Base-by-base conservation (phyloP, 768 basidiomycete genomes). In the Suillus fuscotomentosus region DNA sequence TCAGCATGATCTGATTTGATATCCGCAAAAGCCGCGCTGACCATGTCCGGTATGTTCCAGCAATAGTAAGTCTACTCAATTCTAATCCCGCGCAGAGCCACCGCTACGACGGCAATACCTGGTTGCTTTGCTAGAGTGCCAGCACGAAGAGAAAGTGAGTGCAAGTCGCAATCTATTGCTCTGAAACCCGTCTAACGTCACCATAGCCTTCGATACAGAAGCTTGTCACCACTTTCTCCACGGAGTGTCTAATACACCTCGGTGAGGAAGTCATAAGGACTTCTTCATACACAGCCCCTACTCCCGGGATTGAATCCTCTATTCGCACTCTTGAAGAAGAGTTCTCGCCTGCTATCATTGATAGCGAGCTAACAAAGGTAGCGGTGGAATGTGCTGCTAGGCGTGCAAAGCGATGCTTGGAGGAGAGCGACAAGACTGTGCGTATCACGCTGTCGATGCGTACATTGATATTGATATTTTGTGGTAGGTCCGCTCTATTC, bases 81-180 rank as follows among this genome's bases (percentile, higher is more conserved):
- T 50, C 61, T 64, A 57, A 69, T 63, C 51, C 70, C 24, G 53
- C 64, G 42, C 66, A 90, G 90, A 91, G 75, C 82, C 83, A 48
- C 76, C 75, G 15, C 82, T 84, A 65, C 84, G 87, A 65, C 81
- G 79, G 7, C 79, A 79, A 51, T 91, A 90, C 68, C 77, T 92
- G 39, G 70, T 85, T 63, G 79, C 88, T 5, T 75, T 94, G 62
- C 77, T 94, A 13, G 86, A 88, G 67, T 91, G 89, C 66, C 92
- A 94, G 71, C 89, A 90, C 63, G 91, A 95, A 71, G 93, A 94
- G 72, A 95, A 95, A 84, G 92, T 89, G 69, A 34, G 68, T 34
- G 22, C 57, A 63, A 31, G 41, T 59, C 39, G 27, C 17, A 57
- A 20, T 9, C 11, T 22, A 17, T 42, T 7, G 24, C 17, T 42